Percentiles rank a stretch among this genome's conserved stretches.
phyloP scores from a whole-genome alignment of 1,284 basidiomycete genomes.

The Cutaneotrichosporon sp. region DNA sequence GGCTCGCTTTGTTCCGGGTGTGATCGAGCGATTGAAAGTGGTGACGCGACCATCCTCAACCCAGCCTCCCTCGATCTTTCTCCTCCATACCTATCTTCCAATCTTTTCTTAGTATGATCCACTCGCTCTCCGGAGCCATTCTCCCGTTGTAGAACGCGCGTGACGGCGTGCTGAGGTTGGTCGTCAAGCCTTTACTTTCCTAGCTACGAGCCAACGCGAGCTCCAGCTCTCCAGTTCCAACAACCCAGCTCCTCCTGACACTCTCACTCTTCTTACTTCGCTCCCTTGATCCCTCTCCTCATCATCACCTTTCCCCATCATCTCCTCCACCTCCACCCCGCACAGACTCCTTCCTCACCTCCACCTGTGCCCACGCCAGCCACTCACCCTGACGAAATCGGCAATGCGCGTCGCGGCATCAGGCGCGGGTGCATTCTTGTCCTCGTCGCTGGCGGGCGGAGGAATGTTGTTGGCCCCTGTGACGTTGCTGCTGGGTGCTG shows the following conservation, averaged over 20 bases:
- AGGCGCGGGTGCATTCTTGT: slow-evolving; percentile 40
- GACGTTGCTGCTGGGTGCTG: slow-evolving; percentile 11
- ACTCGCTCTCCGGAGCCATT: too few species aligned
- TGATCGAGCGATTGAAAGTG: not conserved
- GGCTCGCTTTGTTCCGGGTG: not conserved
- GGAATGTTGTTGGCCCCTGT: slow-evolving; percentile 43
- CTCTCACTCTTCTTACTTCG: not conserved
- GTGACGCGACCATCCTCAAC: not conserved
- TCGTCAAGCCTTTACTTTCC: too few species aligned
- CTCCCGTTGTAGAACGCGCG: too few species aligned
- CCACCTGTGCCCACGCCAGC: not conserved
- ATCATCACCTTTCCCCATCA: not conserved
- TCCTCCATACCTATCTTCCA: too few species aligned
- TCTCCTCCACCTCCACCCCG: not conserved
- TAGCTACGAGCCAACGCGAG: too few species aligned
- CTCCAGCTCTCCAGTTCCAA: too few species aligned
- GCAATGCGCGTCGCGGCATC: slow-evolving; percentile 41
- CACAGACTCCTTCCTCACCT: not conserved
- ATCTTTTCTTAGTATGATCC: too few species aligned
- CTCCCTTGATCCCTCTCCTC: not conserved
- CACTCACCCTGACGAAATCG: slow-evolving; percentile 45
- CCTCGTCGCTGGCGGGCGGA: slow-evolving; percentile 36
- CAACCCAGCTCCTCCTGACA: not conserved
- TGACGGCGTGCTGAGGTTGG: too few species aligned
- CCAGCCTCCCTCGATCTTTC: too few species aligned